Percentiles rank a stretch among this genome's conserved stretches.
Evolutionary conservation across 2,329 filamentous ascomycete genomes (phyloP).

Genomic region (Scedosporium apiospermum): DNA sequence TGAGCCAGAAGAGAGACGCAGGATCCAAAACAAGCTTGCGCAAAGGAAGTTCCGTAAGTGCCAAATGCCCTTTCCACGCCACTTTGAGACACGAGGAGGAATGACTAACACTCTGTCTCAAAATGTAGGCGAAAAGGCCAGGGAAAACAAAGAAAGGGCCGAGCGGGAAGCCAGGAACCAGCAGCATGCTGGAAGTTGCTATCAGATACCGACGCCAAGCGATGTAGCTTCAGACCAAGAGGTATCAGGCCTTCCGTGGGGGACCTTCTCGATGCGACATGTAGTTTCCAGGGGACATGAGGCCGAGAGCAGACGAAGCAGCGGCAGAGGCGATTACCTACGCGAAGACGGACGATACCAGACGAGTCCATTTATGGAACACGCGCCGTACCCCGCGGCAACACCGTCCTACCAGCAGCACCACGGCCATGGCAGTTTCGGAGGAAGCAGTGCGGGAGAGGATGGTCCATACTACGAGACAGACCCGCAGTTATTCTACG

Average conservation of each 20-base stretch:
- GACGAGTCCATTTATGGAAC: conserved; percentile 16
- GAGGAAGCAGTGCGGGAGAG: conserved; percentile 5
- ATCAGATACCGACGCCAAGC: conserved; percentile 48
- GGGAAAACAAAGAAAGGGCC: conserved; percentile 55
- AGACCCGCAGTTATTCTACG: conserved; percentile 3
- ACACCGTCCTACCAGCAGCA: background rate
- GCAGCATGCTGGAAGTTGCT: conserved; percentile 53
- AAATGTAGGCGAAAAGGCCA: conserved; percentile 55
- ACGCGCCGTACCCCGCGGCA: background rate
- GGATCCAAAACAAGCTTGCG: conserved; percentile 67
- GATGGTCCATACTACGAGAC: conserved; percentile 4
- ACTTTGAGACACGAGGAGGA: background rate
- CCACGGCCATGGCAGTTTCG: background rate
- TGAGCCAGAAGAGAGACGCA: conserved; percentile 61
- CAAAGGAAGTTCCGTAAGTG: conserved; percentile 66
- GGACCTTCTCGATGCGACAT: conserved; percentile 52
- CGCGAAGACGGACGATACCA: conserved; percentile 23
- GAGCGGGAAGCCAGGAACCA: conserved; percentile 56
- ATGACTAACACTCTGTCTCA: background rate
- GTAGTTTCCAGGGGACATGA: conserved; percentile 42
- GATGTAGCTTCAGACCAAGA: conserved; percentile 42
- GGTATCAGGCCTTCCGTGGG: conserved; percentile 63
- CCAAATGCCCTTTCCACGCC: background rate
- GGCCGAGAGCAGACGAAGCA: conserved; percentile 32
- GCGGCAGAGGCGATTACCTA: conserved; percentile 25